Base-by-base conservation (phyloP, 352 stramenopile genomes). In the Globisporangium nunn region DNA sequence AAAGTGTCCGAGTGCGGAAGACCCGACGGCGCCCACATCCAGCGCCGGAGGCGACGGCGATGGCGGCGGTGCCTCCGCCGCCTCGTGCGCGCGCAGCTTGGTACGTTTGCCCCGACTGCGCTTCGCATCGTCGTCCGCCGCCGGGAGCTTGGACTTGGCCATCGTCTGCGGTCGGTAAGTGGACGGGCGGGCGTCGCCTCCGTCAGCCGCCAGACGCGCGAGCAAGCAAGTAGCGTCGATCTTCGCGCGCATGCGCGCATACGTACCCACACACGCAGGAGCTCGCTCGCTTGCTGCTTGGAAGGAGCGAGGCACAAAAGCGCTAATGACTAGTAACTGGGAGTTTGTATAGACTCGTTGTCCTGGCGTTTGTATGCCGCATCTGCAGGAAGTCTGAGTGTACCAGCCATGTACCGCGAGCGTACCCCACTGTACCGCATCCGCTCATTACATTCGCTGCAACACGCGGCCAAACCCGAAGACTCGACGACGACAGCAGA, bases 111-210 rank as follows among this genome's bases (percentile, higher is more conserved):
- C 71, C 29, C 54, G 56, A 56, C 79, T 85, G 60, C 76, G 78
- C 72, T 88, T 88, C 46, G 74, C 61, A 31, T 91, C 78, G 56
- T 91, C 76, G 53, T 72, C 79, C 5, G 37, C 7, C 37, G 37
- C 37, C 15, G 69, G 67, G 5, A 75, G 63, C 44, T 85, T 86
- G 23, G 74, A 70, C 63, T 84, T 88, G 52, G 65, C 71, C 77
- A 89, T 89, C 35, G 37, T 52, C 29, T 49, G 35, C 15, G 28
- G 23, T 29, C 10, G 4, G 11, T 3, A 43, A 47, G 12, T n/a
- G 8, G 35, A 23, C 23, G 23, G 23, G 23, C 23, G 23, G 23
- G 23, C 23, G 23, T 23, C 15, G 4, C 6, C 12, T 28, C 7
- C 18, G 10, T 17, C 28, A 4, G n/a, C 5, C 14, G 31, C 8